These are phyloP conservation scores for Boletus bicolor DNA, from an alignment of 768 basidiomycete species.

Conservation along the genomic window DNA sequence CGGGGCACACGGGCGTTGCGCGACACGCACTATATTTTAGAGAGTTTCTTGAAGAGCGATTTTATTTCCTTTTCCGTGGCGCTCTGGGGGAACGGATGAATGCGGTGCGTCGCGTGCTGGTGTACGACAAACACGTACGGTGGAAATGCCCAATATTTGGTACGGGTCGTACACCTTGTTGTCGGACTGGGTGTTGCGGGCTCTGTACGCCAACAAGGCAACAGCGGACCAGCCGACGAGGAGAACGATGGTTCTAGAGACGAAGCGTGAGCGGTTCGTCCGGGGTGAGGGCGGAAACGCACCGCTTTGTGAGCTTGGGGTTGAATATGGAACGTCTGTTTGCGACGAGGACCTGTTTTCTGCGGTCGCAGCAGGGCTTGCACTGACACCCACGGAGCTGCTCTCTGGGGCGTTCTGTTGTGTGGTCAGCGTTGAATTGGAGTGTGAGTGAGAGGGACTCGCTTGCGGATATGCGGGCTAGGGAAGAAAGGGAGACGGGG, in stretches of 20 bases:
- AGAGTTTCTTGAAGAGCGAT: constrained; percentile 90
- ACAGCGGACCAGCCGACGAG: constrained; percentile 73
- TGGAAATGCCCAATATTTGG: constrained; percentile 78
- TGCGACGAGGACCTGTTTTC: constrained; percentile 40
- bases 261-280: not conserved
- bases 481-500: constrained; percentile 64
- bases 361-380: constrained; percentile 56
- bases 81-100: constrained; percentile 39
- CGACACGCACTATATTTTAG: constrained; percentile 69
- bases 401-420: constrained; percentile 33
- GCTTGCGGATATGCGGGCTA: constrained; percentile 43
- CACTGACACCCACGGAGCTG: constrained; percentile 54
- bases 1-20: not conserved
- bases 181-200: constrained; percentile 51
- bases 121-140: constrained; percentile 32
- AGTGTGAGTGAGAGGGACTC: constrained; percentile 21
- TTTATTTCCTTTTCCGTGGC: constrained; percentile 88
- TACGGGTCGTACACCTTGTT: constrained; percentile 89
- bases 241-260: constrained; percentile 56
- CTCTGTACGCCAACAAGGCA: constrained; percentile 64
- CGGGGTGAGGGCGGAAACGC: constrained; percentile 10
- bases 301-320: constrained; percentile 53
- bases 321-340: constrained; percentile 47
- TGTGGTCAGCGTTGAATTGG: constrained; percentile 7
- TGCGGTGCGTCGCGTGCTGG: not conserved